These are phyloP conservation scores for Nigrospora sphaerica DNA, from an alignment of 2,329 filamentous ascomycete species.

Conservation along the genomic window DNA sequence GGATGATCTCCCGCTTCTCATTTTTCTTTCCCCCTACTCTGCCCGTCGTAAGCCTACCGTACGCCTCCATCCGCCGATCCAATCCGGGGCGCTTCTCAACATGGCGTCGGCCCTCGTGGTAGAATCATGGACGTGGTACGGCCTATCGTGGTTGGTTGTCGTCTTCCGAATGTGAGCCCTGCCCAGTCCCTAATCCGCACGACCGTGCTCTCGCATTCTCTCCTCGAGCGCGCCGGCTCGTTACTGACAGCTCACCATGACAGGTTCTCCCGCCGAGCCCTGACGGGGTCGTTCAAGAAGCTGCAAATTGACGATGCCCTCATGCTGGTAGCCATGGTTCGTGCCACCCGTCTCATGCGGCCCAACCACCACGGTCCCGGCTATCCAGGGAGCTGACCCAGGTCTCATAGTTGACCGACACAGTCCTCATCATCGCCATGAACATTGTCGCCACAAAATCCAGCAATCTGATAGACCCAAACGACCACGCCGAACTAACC, in stretches of 20 bases:
- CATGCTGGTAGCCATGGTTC: constrained; percentile 45
- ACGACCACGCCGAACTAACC: constrained; percentile 36
- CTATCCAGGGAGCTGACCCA: background rate
- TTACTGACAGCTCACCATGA: constrained; percentile 1
- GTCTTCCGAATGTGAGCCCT: constrained; percentile 29
- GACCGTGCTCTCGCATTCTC: background rate
- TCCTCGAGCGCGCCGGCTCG: background rate
- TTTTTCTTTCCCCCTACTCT: too few relatives aligned
- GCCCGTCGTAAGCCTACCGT: too few relatives aligned
- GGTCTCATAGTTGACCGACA: constrained; percentile 36
- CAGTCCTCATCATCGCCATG: constrained; percentile 44
- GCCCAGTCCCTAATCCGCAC: background rate
- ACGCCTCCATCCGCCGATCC: too few relatives aligned
- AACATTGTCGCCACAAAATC: constrained; percentile 49
- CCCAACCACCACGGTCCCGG: background rate
- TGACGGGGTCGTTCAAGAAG: constrained; percentile 36
- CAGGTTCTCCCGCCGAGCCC: constrained; percentile 29
- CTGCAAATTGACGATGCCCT: constrained; percentile 49
- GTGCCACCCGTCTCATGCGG: constrained; percentile 10
- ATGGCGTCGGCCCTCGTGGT: constrained; percentile 15
- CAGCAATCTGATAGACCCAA: constrained; percentile 51
- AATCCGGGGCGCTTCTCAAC: too few relatives aligned
- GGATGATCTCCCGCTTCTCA: too few relatives aligned
- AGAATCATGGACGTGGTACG: constrained; percentile 39
- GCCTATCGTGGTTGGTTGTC: constrained; percentile 30